Evolutionary conservation across 306 rosid species (phyloP).

Genomic region (Sicyos edulis): DNA sequence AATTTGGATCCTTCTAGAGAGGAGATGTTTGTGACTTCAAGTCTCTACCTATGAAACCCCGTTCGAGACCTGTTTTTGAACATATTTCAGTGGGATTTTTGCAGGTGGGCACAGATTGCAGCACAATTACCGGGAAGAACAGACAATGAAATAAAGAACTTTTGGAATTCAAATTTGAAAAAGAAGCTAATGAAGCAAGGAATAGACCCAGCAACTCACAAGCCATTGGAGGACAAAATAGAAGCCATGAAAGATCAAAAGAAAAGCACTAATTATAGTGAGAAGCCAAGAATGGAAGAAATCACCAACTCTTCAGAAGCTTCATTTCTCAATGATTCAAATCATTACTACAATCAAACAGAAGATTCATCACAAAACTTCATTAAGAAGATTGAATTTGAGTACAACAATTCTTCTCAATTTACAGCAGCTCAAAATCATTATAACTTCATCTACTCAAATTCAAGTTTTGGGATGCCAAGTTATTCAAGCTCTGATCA

Average conservation of each 20-base stretch:
- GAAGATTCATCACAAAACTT: constrained; percentile 11
- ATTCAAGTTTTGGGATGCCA: constrained; percentile 55
- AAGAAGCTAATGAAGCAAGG: constrained; percentile 95
- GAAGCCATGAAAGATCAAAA: constrained; percentile 12
- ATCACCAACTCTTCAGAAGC: not conserved
- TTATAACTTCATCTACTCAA: constrained; percentile 16
- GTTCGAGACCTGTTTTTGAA: not conserved
- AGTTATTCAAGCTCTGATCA: constrained; percentile 65
- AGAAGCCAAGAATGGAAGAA: not conserved
- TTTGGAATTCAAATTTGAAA: constrained; percentile 53
- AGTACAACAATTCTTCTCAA: not conserved
- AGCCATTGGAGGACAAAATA: constrained; percentile 41
- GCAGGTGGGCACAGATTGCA: constrained; percentile 99
- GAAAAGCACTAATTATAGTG: no score
- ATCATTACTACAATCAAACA: no score
- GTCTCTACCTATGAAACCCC: no score
- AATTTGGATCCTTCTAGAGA: no score
- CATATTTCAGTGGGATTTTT: not conserved
- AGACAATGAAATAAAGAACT: no score
- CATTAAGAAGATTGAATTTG: constrained; percentile 8
- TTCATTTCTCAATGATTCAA: not conserved
- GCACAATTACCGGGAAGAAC: constrained; percentile 74
- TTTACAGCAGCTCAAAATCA: constrained; percentile 19
- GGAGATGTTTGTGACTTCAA: no score
- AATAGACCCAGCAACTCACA: constrained; percentile 84